Conservation (phyloP, 1,139 yeast species). For the Ogataea hybrid region DNA sequence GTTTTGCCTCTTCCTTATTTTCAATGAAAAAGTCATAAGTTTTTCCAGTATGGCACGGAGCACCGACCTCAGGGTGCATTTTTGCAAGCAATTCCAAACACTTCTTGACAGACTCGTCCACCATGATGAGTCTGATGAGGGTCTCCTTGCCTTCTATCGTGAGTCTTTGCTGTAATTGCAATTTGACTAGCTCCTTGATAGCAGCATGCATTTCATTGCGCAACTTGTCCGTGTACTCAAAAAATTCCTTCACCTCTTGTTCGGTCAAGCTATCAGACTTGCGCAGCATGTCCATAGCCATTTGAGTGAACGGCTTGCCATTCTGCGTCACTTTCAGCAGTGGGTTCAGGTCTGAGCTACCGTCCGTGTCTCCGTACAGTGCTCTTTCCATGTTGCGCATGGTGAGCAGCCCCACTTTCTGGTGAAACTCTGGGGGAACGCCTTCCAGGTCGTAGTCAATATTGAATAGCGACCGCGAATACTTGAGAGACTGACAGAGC, state of each 20-base stretch:
- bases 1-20: slow-evolving; percentile 3
- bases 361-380: slow-evolving; percentile 23
- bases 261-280: slow-evolving; percentile 23
- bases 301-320: slow-evolving; percentile 36
- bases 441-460: slow-evolving; percentile 71
- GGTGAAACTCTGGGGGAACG: slow-evolving; percentile 54
- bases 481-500: slow-evolving; percentile 67
- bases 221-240: slow-evolving; percentile 42
- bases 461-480: slow-evolving; percentile 61
- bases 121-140: slow-evolving; percentile 57
- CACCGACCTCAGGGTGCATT: slow-evolving; percentile 7
- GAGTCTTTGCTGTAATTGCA: slow-evolving; percentile 53
- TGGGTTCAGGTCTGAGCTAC: not conserved
- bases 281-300: slow-evolving; percentile 32
- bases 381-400: slow-evolving; percentile 67
- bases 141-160: slow-evolving; percentile 70
- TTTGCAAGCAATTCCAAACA: slow-evolving; percentile 50
- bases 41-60: slow-evolving; percentile 1
- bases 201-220: slow-evolving; percentile 49
- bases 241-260: slow-evolving; percentile 39
- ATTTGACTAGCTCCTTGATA: slow-evolving; percentile 53
- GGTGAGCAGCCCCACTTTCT: slow-evolving; percentile 61
- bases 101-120: slow-evolving; percentile 63
- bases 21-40: slow-evolving; percentile 5
- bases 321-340: slow-evolving; percentile 36